phyloP scores from a whole-genome alignment of 2,329 filamentous ascomycete species.

The Ophiocordyceps australis region DNA sequence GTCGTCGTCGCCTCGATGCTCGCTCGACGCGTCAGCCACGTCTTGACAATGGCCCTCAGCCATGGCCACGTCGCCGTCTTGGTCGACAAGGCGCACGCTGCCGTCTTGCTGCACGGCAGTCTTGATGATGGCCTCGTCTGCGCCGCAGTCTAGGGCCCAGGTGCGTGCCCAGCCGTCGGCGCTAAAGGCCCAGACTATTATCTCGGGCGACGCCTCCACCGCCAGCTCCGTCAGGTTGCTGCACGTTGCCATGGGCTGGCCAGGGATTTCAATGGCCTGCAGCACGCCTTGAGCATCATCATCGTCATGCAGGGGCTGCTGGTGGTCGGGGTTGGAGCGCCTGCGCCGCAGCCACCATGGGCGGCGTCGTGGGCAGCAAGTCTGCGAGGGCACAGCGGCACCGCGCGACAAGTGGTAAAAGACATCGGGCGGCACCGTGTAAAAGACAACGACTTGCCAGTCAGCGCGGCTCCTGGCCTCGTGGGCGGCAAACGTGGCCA shows the following conservation, averaged over 20 bases:
- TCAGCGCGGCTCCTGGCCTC: constrained; percentile 2
- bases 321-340: constrained; percentile 5
- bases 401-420: constrained; percentile 18
- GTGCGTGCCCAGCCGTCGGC: constrained; percentile 13
- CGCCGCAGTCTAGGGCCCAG: constrained; percentile 12
- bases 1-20: too few species aligned
- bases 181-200: constrained; percentile 16
- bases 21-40: too few species aligned
- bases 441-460: constrained; percentile 32
- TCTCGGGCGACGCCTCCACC: constrained; percentile 12
- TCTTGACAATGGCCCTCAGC: too few species aligned
- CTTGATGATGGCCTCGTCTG: constrained; percentile 4
- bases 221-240: constrained; percentile 13
- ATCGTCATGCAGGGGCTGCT: constrained; percentile 4
- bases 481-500: constrained; percentile 31
- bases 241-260: constrained; percentile 12
- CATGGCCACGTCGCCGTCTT: constrained; percentile 13
- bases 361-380: too few species aligned
- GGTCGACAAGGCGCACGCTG: constrained; percentile 12
- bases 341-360: constrained; percentile 1
- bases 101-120: constrained; percentile 12
- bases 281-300: too few species aligned
- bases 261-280: constrained; percentile 13
- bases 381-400: constrained; percentile 2
- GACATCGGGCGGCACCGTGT: constrained; percentile 39